These are phyloP conservation scores for Pseudogymnoascus sp. DNA, from an alignment of 2,329 filamentous ascomycete species.

Conservation along the genomic window DNA sequence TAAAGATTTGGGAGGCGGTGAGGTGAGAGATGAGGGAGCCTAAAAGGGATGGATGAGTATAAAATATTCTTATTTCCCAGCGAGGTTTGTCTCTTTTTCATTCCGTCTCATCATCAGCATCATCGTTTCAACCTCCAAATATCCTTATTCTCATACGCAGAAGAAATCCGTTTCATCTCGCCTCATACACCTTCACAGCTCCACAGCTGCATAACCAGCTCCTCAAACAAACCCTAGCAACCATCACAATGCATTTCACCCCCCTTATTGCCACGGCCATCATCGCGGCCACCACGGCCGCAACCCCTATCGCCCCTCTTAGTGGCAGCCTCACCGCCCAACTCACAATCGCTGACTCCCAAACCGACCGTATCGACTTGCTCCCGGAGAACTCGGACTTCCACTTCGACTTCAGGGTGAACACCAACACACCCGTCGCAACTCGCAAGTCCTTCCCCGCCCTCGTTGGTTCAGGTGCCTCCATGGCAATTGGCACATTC, in stretches of 20 bases:
- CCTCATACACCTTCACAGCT: neutral
- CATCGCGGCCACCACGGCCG: slow-evolving; percentile 33
- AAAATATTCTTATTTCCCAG: neutral
- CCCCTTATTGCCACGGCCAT: slow-evolving; percentile 29
- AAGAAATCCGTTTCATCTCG: neutral
- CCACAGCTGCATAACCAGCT: neutral
- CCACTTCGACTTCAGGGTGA: slow-evolving; percentile 45
- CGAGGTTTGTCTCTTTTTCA: neutral
- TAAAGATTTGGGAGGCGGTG: neutral
- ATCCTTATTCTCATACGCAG: neutral
- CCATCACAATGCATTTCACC: slow-evolving; percentile 31
- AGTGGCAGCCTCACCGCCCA: slow-evolving; percentile 33
- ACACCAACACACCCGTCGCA: slow-evolving; percentile 43
- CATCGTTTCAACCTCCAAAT: neutral
- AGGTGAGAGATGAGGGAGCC: neutral
- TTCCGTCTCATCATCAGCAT: neutral
- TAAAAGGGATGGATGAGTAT: neutral
- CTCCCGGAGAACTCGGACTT: slow-evolving; percentile 36
- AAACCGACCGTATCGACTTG: slow-evolving; percentile 36
- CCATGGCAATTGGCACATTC: slow-evolving; percentile 37
- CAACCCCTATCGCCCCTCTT: slow-evolving; percentile 24
- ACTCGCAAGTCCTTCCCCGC: slow-evolving; percentile 36
- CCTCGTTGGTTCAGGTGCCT: slow-evolving; percentile 38
- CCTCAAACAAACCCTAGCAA: slow-evolving; percentile 7
- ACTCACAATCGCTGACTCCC: slow-evolving; percentile 34